Evolutionary conservation across 495 filamentous ascomycete species (phyloP), one percentile per base, ranked within the genome.

Genomic region (Lophiostoma macrostomum): DNA sequence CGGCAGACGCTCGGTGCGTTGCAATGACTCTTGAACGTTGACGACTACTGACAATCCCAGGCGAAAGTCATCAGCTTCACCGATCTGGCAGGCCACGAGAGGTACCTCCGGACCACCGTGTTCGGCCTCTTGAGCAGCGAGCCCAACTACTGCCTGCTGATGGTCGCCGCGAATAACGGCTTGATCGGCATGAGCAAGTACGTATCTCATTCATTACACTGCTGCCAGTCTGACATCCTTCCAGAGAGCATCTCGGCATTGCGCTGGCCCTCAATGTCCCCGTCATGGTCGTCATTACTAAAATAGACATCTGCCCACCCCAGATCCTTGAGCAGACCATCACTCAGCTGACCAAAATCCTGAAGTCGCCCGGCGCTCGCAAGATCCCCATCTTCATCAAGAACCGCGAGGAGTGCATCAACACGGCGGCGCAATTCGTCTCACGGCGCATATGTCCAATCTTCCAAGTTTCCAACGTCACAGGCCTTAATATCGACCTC

Each of bases 371-470:
- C 7, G 93, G 90, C 1, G 94, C 93, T 16, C 76, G 87, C 20
- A 98, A 98, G 73, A 95, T 98, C 46, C 94, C 94, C n/a, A 89
- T 97, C 44, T 93, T 97, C 69, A 86, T 98, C 68, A 95, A 93
- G 67, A 85, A 84, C 52, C 84, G 81, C 63, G 87, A 94, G 53
- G 87, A 96, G 50, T 95, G 90, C 58, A 84, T 98, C 63, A 89
- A 91, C 65, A 98, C 93, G 0, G 93, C 93, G 0, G 68, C 88
- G 5, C 94, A 98, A 67, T 97, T 98, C 59, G 88, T 97, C 61
- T 90, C 84, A 57, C 88, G 95, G 67, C 80, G 93, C 25, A 96
- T 98, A 35, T 96, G 91, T 67, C 93, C 93, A 16, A 87, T 98
- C 62, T 98, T 98, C 72, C 93, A 97, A 62, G 89, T 98, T 29